Conservation (phyloP, 345 rosid species). For the Populus euphratica region DNA sequence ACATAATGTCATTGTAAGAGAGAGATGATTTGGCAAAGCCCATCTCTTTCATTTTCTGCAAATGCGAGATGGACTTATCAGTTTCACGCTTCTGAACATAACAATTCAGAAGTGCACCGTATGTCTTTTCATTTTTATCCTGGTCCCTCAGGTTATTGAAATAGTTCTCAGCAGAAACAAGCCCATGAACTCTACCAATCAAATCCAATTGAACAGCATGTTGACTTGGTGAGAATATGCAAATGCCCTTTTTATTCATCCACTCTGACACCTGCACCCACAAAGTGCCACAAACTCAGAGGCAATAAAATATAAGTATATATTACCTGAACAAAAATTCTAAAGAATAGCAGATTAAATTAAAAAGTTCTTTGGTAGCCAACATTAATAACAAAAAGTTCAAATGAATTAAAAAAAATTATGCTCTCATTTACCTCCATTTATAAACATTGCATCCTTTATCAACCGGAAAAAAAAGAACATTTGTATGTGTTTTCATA, state of each 20-base stretch:
- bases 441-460: background rate
- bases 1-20: constrained; percentile 75
- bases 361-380: background rate
- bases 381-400: too few relatives aligned
- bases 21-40: constrained; percentile 53
- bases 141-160: constrained; percentile 55
- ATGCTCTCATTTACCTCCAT: too few relatives aligned
- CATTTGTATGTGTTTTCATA: background rate
- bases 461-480: background rate
- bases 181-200: constrained; percentile 69
- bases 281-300: constrained; percentile 1
- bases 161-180: constrained; percentile 63
- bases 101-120: constrained; percentile 84
- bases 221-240: constrained; percentile 56
- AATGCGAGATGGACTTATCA: constrained; percentile 56
- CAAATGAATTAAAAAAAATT: too few relatives aligned
- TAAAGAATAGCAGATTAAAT: background rate
- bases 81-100: constrained; percentile 59
- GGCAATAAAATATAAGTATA: background rate
- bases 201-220: constrained; percentile 82
- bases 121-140: constrained; percentile 66
- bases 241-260: constrained; percentile 59
- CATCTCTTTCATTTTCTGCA: constrained; percentile 69
- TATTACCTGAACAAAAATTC: background rate
- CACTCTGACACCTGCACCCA: constrained; percentile 69